phyloP scores from a whole-genome alignment of 2,329 filamentous ascomycete genomes.

The Colletotrichum coccodes region DNA sequence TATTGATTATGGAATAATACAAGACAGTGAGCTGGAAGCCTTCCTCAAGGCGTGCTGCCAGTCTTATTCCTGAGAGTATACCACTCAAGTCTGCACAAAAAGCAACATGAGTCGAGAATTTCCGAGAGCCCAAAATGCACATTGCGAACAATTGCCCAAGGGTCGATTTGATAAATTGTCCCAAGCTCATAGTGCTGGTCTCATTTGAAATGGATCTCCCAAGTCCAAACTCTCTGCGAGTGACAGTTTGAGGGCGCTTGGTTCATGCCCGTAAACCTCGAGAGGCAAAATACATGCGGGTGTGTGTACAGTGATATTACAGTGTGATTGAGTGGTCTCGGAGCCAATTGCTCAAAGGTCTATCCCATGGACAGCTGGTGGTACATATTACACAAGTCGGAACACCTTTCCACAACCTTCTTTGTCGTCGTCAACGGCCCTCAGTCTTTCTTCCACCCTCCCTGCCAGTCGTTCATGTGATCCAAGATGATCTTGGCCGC shows the following conservation, averaged over 20 bases:
- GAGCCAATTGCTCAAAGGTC: constrained; percentile 24
- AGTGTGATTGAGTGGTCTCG: constrained; percentile 30
- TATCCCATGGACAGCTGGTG: constrained; percentile 26
- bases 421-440: not conserved
- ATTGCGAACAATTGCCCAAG: too few relatives aligned
- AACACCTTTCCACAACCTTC: not conserved
- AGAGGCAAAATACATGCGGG: too few relatives aligned
- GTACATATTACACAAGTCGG: constrained; percentile 30
- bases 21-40: too few relatives aligned
- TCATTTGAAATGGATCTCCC: not conserved
- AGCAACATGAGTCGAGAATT: too few relatives aligned
- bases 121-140: too few relatives aligned
- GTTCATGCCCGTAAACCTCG: not conserved
- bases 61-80: too few relatives aligned
- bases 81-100: too few relatives aligned
- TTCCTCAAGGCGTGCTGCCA: too few relatives aligned
- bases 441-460: constrained; percentile 34
- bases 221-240: not conserved
- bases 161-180: too few relatives aligned
- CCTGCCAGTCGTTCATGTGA: constrained; percentile 77
- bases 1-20: too few relatives aligned
- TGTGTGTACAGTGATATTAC: constrained; percentile 18
- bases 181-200: too few relatives aligned
- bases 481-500: constrained; percentile 85
- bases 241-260: not conserved